phyloP scores from a whole-genome alignment of 2,329 filamentous ascomycete species.

The Cryphonectria radicalis region DNA sequence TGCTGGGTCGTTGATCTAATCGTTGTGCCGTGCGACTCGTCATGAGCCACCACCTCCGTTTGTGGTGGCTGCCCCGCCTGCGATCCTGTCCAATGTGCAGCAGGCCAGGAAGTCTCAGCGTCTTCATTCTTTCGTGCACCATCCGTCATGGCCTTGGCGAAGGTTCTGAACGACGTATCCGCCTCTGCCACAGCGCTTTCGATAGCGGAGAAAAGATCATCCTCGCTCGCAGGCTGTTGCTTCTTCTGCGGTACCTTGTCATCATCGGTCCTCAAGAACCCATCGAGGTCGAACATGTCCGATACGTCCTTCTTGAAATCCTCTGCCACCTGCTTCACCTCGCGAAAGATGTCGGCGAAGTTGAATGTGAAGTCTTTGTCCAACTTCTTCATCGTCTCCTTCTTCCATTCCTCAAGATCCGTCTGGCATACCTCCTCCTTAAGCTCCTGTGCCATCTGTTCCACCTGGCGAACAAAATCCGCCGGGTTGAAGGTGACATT shows the following conservation, averaged over 20 bases:
- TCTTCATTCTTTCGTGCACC: not conserved
- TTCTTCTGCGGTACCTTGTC: conserved; percentile 5
- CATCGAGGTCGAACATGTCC: not conserved
- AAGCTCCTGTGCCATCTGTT: conserved; percentile 5
- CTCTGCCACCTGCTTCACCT: conserved; percentile 3
- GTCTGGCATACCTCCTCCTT: not conserved
- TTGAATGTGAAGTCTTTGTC: conserved; percentile 4
- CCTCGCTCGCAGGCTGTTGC: conserved; percentile 41
- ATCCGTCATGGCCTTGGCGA: conserved; percentile 41
- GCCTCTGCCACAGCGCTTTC: conserved; percentile 43
- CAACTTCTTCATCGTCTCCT: not conserved
- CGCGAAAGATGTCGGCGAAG: not conserved
- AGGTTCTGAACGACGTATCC: conserved; percentile 46
- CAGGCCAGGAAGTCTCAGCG: not conserved
- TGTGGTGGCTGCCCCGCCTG: conserved; percentile 14
- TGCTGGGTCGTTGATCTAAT: conserved; percentile 46
- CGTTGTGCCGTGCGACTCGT: conserved; percentile 35
- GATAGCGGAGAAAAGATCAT: conserved; percentile 47
- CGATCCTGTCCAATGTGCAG: conserved; percentile 13
- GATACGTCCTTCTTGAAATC: not conserved
- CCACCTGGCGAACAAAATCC: not conserved
- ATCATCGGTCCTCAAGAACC: too few species aligned
- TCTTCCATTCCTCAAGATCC: conserved; percentile 6
- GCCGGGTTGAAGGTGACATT: conserved; percentile 9
- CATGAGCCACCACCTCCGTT: conserved; percentile 30